Conservation (phyloP, 2,329 filamentous ascomycete species). For the Ilyonectria mors-panacis region DNA sequence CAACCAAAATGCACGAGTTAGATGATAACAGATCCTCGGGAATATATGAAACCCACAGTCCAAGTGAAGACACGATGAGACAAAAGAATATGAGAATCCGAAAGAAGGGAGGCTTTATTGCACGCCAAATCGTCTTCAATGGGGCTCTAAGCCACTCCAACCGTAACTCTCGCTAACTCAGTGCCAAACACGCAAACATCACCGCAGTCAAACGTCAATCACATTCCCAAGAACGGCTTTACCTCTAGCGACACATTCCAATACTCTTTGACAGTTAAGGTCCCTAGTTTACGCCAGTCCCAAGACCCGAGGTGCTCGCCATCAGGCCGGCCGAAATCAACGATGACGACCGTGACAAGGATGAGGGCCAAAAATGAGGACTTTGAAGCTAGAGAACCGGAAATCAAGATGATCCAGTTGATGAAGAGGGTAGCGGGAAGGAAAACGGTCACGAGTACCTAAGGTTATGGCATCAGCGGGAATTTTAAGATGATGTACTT, state of each 20-base stretch:
- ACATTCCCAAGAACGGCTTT: conserved; percentile 74
- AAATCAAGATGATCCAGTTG: conserved; percentile 77
- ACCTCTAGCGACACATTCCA: conserved; percentile 36
- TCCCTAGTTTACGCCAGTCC: conserved; percentile 73
- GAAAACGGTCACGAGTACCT: conserved; percentile 82
- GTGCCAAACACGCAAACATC: conserved; percentile 84
- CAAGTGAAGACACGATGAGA: conserved; percentile 79
- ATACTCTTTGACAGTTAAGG: neutral
- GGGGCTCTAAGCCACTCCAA: conserved; percentile 85
- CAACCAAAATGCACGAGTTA: conserved; percentile 53
- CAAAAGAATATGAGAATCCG: conserved; percentile 87
- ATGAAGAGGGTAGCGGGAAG: conserved; percentile 74
- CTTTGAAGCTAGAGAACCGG: conserved; percentile 77
- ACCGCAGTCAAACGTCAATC: conserved; percentile 83
- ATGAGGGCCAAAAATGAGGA: conserved; percentile 77
- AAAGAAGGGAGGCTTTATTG: conserved; percentile 85
- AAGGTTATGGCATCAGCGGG: conserved; percentile 83
- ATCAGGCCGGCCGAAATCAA: conserved; percentile 75
- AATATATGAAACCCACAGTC: conserved; percentile 83
- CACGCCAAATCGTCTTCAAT: conserved; percentile 80
- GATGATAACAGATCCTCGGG: conserved; percentile 71
- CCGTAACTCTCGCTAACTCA: conserved; percentile 83
- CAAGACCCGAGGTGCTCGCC: conserved; percentile 74
- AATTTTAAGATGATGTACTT: conserved; percentile 88
- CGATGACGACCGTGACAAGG: conserved; percentile 74